Evolutionary conservation across 129 eudicot genomes (phyloP), one percentile per base, ranked within the genome.

Genomic region (Helianthus tuberosus): DNA sequence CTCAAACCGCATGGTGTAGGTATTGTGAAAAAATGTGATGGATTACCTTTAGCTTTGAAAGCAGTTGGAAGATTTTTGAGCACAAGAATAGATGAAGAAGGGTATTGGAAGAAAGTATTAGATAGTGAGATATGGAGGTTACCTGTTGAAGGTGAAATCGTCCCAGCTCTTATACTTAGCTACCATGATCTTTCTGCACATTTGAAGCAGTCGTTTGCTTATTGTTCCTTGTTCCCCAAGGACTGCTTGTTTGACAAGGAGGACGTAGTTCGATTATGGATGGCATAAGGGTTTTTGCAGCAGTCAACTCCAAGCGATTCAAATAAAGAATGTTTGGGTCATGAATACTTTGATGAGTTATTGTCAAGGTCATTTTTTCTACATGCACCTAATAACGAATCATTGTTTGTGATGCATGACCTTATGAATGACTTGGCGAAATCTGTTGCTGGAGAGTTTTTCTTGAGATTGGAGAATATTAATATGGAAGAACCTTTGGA

Each of bases 71-170:
- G 47, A 43, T 43, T 43, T 8, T 43, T 43, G 47, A 6, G 47
- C 1, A 43, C 10, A 6, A 6, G 4, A 41, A 27, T 27, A 27
- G 10, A 43, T 0, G 47, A 43, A 6, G 47, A 43, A 43, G 47
- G 7, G 47, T 8, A 6, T 43, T 43, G 47, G 47, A 6, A 43
- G 47, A 53, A 43, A 8, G 9, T 72, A 1, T 23, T 20, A 11
- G 47, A 43, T 64, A 64, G 68, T 38, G 68, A 64, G 29, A 64
- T 64, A 64, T 64, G 68, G 68, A 14, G 13, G 10, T 38, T 38
- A 38, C 4, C 39, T 0, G 11, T 5, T 8, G 29, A 1, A 0
- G 50, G 16, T 6, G n/a, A 9, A 6, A 41, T 64, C 9, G 12
- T 38, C 15, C 68, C 68, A 1, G 68, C 68, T 11, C 68, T 64